Evolutionary conservation across 495 filamentous ascomycete genomes (phyloP), one percentile per base, ranked within the genome.

Genomic region (Neurospora hispaniola): DNA sequence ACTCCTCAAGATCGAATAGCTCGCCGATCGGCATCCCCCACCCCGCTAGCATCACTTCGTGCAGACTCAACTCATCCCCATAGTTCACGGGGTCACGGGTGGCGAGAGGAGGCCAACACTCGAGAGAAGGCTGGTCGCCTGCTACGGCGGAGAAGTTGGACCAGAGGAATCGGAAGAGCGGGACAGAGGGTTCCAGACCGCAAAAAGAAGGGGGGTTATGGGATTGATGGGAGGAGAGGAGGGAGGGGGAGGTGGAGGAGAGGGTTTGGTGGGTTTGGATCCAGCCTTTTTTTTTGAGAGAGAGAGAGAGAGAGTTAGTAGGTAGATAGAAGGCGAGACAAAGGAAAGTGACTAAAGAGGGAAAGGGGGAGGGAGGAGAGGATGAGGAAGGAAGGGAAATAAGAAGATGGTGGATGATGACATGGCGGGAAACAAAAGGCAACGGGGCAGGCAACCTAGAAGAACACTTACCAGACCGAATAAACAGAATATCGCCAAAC

Each of bases 401-500:
- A 6, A 8, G 3, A 54, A 44, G 43, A n/a, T 4, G 5, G 18
- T 2, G n/a, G 44, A 38, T 4, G 35, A 6, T 38, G 35, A 38
- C 0, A 38, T 38, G 35, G 35, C 0, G 35, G 35, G 35, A 38
- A 38, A 38, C 3, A 31, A 38, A 38, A 38, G n/a, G 27, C 2
- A n/a, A 27, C 35, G 35, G 0, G 6, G 35, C 0, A 6, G 6
- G 35, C 4, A 38, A 6, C 6, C 6, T 3, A 8, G n/a, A 20
- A 27, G 20, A 38, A 70, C 80, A 23, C 23, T 43, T 40, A 80
- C 82, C 85, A 3, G 80, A 82, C 2, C 88, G 83, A 31, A 89
- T 80, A 42, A 90, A 77, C 18, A 90, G 73, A 62, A 90, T 83
- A 75, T 90, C 88, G 20, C 88, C 87, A 72, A 86, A 87, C 39